phyloP scores from a whole-genome alignment of 2,329 filamentous ascomycete species.

The Madurella fahalii region DNA sequence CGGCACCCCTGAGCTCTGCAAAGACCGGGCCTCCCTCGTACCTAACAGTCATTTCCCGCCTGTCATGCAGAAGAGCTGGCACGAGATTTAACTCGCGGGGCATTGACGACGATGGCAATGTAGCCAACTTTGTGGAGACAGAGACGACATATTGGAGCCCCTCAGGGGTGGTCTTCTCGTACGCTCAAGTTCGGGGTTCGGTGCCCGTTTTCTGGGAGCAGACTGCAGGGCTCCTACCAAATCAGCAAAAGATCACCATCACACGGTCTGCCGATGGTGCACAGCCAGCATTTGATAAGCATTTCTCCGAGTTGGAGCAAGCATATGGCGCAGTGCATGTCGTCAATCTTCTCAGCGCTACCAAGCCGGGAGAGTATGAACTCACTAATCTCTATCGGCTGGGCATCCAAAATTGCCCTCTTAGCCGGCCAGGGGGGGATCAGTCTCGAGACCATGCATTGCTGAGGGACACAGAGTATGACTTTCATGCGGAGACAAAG shows the following conservation, averaged over 20 bases:
- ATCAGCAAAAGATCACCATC: constrained; percentile 90
- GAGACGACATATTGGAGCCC: constrained; percentile 90
- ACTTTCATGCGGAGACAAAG: constrained; percentile 93
- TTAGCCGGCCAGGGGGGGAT: constrained; percentile 58
- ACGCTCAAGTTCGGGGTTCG: constrained; percentile 86
- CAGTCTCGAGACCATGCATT: constrained; percentile 66
- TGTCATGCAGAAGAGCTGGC: constrained; percentile 86
- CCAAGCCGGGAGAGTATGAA: constrained; percentile 81
- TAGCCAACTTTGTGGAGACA: constrained; percentile 98
- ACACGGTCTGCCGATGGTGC: constrained; percentile 86
- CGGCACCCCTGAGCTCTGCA: constrained; percentile 63
- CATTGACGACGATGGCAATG: constrained; percentile 95
- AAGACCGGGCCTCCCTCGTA: constrained; percentile 73
- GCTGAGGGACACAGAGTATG: constrained; percentile 79
- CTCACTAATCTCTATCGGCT: constrained; percentile 74
- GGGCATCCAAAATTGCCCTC: constrained; percentile 68
- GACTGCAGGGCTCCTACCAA: constrained; percentile 77
- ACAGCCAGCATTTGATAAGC: constrained; percentile 91
- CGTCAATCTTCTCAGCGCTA: constrained; percentile 87
- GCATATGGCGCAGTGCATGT: constrained; percentile 89
- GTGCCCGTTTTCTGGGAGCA: constrained; percentile 99
- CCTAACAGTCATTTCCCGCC: constrained; percentile 82
- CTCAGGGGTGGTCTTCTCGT: constrained; percentile 77
- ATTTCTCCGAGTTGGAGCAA: constrained; percentile 82
- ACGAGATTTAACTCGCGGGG: constrained; percentile 96